phyloP scores from a whole-genome alignment of 768 basidiomycete genomes.

The Serpula lacrymans region DNA sequence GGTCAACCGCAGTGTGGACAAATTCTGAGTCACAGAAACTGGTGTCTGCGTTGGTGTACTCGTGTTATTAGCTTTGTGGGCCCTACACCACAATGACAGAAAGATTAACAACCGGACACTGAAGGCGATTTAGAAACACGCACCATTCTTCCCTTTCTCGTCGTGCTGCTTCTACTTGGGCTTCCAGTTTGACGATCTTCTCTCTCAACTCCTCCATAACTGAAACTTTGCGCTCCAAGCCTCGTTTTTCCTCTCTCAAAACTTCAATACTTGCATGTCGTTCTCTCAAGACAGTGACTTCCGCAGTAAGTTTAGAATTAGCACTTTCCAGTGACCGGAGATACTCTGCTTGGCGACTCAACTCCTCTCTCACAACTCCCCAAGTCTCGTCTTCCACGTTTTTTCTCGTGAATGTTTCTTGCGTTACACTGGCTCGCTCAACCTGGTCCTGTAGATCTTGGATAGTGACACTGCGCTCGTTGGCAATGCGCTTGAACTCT shows the following conservation, averaged over 20 bases:
- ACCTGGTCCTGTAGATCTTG: conserved; percentile 45
- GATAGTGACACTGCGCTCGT: conserved; percentile 38
- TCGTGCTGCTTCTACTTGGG: conserved; percentile 58
- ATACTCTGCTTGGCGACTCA: conserved; percentile 63
- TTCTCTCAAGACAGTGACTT: conserved; percentile 52
- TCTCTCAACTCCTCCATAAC: conserved; percentile 54
- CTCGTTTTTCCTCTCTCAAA: conserved; percentile 69
- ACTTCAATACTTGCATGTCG: conserved; percentile 64
- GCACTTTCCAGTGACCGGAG: conserved; percentile 55
- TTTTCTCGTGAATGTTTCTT: conserved; percentile 24
- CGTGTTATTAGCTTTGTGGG: conserved; percentile 29
- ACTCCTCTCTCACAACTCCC: conserved; percentile 62
- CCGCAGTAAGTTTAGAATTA: conserved; percentile 53
- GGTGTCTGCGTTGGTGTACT: conserved; percentile 44
- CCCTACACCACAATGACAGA: conserved; percentile 27
- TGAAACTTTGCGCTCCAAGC: conserved; percentile 50
- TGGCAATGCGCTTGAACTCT: conserved; percentile 37
- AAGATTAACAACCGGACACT: conserved; percentile 2
- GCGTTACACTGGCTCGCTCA: conserved; percentile 39
- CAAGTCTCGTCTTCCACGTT: conserved; percentile 52
- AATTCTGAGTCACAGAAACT: conserved; percentile 52
- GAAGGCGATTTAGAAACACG: conserved; percentile 11
- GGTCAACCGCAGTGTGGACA: conserved; percentile 56
- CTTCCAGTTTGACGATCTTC: conserved; percentile 55
- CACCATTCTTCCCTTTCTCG: conserved; percentile 59